Percentiles rank a stretch among this genome's conserved stretches.
Conservation (phyloP, 345 rosid species). For the Eutrema heterophyllum region DNA sequence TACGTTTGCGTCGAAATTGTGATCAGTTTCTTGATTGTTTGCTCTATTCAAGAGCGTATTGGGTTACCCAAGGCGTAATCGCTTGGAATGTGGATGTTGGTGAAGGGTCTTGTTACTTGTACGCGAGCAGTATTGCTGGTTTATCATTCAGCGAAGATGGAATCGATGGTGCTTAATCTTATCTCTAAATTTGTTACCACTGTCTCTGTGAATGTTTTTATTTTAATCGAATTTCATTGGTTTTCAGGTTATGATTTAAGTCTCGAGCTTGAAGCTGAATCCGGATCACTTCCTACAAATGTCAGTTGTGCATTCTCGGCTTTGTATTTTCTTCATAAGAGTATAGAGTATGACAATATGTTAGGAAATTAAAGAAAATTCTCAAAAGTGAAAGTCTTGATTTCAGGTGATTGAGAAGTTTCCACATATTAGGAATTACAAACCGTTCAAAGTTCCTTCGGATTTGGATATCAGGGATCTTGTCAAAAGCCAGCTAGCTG, state of each 20-base stretch:
- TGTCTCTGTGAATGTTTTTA: background rate
- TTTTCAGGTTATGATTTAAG: conserved; percentile 55
- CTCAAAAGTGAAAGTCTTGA: background rate
- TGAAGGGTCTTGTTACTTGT: conserved; percentile 59
- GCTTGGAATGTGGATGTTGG: conserved; percentile 78
- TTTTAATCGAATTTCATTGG: conserved; percentile 12
- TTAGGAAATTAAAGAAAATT: background rate
- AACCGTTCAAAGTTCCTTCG: conserved; percentile 56
- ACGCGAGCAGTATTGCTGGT: conserved; percentile 57
- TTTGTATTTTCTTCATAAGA: background rate
- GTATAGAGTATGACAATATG: background rate
- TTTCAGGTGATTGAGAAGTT: conserved; percentile 74
- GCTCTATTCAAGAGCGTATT: conserved; percentile 57
- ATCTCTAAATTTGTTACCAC: background rate
- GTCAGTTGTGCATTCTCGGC: conserved; percentile 31
- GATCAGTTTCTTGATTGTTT: conserved; percentile 50
- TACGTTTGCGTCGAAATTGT: conserved; percentile 14
- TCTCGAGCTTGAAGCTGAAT: conserved; percentile 54
- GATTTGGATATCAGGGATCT: conserved; percentile 46
- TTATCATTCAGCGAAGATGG: conserved; percentile 51
- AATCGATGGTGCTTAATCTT: conserved; percentile 49
- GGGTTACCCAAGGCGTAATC: conserved; percentile 60
- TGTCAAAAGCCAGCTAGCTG: conserved; percentile 74
- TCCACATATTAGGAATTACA: conserved; percentile 70
- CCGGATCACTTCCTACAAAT: conserved; percentile 45